phyloP scores from a whole-genome alignment of 768 basidiomycete species.

The Gloeopeniophorella convolvens region DNA sequence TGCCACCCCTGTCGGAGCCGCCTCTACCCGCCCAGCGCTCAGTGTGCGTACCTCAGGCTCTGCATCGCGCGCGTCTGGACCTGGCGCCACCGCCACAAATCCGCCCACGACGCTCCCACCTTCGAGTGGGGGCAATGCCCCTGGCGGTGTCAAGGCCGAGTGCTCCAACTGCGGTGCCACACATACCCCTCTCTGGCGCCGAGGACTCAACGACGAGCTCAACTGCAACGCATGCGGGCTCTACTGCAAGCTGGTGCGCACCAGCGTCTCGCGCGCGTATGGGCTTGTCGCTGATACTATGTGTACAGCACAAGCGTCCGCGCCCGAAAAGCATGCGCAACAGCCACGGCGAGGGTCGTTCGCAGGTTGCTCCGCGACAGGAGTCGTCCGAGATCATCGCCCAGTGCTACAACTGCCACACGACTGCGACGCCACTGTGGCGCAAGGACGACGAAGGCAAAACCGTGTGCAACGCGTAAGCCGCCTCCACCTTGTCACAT shows the following conservation, averaged over 20 bases:
- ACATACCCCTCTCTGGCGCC: conserved; percentile 81
- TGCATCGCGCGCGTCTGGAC: conserved; percentile 49
- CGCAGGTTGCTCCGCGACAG: conserved; percentile 55
- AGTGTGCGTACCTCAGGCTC: conserved; percentile 17
- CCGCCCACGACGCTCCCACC: conserved; percentile 19
- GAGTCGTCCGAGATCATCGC: conserved; percentile 74
- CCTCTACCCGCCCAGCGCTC: conserved; percentile 4
- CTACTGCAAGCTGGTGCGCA: conserved; percentile 75
- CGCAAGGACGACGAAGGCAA: conserved; percentile 88
- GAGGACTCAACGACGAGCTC: conserved; percentile 81
- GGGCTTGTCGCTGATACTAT: background rate
- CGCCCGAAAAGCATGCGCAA: conserved; percentile 85
- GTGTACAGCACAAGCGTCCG: conserved; percentile 70
- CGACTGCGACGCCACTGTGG: conserved; percentile 85
- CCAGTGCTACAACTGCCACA: conserved; percentile 88
- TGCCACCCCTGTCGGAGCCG: background rate
- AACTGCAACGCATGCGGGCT: conserved; percentile 88
- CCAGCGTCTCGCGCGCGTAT: conserved; percentile 1
- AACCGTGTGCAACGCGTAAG: conserved; percentile 87
- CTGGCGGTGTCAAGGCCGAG: conserved; percentile 67
- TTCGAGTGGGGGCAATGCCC: conserved; percentile 35
- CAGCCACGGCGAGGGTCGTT: conserved; percentile 64
- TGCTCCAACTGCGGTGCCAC: conserved; percentile 87
- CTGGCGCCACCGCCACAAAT: conserved; percentile 44
- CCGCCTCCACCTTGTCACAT: conserved; percentile 22